phyloP scores from a whole-genome alignment of 2,329 filamentous ascomycete genomes.

The Orbilia quercus region DNA sequence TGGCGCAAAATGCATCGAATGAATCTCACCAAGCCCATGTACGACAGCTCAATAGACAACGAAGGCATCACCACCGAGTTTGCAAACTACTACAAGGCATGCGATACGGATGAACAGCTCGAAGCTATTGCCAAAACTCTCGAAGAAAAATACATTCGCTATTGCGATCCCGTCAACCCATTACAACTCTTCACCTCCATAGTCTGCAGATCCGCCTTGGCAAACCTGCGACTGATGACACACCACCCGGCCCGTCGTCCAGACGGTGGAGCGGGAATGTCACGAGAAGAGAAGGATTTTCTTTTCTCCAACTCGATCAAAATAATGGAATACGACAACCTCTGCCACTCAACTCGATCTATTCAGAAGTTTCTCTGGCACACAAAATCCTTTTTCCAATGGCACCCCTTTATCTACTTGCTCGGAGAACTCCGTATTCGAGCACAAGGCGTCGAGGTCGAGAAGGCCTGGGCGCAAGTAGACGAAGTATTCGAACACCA shows the following conservation, averaged over 20 bases:
- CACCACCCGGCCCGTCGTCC: slow-evolving; percentile 59
- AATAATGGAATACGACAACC: slow-evolving; percentile 63
- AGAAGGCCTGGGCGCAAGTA: slow-evolving; percentile 60
- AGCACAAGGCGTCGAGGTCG: slow-evolving; percentile 58
- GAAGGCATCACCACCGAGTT: slow-evolving; percentile 40
- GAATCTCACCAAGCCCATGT: slow-evolving; percentile 16
- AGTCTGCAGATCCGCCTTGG: slow-evolving; percentile 60
- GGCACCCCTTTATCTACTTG: slow-evolving; percentile 62
- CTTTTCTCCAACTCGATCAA: slow-evolving; percentile 62
- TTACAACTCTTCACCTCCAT: slow-evolving; percentile 62
- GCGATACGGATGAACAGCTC: slow-evolving; percentile 61
- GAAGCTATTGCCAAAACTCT: slow-evolving; percentile 64
- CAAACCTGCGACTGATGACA: slow-evolving; percentile 61
- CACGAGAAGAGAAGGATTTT: slow-evolving; percentile 59
- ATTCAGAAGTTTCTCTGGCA: slow-evolving; percentile 61
- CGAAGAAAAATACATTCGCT: slow-evolving; percentile 65
- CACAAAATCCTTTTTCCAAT: slow-evolving; percentile 61
- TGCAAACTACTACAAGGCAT: slow-evolving; percentile 57
- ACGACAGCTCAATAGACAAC: slow-evolving; percentile 12
- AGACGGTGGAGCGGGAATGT: slow-evolving; percentile 58
- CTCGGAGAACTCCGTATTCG: slow-evolving; percentile 61
- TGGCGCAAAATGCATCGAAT: slow-evolving; percentile 37
- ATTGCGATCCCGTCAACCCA: slow-evolving; percentile 65
- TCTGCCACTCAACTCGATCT: slow-evolving; percentile 59
- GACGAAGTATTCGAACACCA: slow-evolving; percentile 61